Base-by-base conservation (phyloP, 352 stramenopile genomes). In the Globisporangium polare region DNA sequence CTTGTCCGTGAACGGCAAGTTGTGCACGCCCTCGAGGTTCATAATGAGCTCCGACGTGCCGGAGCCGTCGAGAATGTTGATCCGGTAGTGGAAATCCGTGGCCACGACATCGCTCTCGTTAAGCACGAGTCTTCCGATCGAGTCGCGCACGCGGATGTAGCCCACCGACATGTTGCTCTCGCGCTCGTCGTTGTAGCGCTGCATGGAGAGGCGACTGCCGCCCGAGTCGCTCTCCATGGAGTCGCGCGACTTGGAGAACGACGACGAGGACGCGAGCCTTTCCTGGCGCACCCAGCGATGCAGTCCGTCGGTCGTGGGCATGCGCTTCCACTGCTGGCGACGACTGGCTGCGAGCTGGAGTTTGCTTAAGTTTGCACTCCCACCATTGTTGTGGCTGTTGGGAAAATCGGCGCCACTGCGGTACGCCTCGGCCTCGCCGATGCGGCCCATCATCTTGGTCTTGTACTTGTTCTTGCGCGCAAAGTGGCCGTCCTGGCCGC, bases 41-140 rank as follows among this genome's bases (percentile, higher is more conserved):
- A 95, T 92, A 59, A 90, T 89, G 26, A 92, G 66, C 63, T 92
- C 83, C 0, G 83, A 92, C 31, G 73, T 86, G 43, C 80, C 78
- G 41, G 70, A 55, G 45, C 75, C 78, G 65, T 90, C 81, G 58
- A 90, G 59, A 59, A 92, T 89, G 63, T 92, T 90, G 68, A 92
- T 90, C 20, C 78, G 68, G 65, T 92, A 92, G 71, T 92, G 77
- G 53, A 89, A 91, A 52, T 91, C 82, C 18, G 81, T 91, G 0
- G 81, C 81, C 41, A 91, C 80, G 22, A 85, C 69, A 49, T 92
- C 84, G 27, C 80, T 91, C 60, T 94, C 84, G 63, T 94, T 94
- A n/a, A 92, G 60, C 22, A 92, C 81, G 13, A 94, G 70, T 15
- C 64, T 64, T 2, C 84, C 84, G 9, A 85, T 55, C 15, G 84